Conservation (phyloP, 768 basidiomycete species). For the Pleurotus platypus region DNA sequence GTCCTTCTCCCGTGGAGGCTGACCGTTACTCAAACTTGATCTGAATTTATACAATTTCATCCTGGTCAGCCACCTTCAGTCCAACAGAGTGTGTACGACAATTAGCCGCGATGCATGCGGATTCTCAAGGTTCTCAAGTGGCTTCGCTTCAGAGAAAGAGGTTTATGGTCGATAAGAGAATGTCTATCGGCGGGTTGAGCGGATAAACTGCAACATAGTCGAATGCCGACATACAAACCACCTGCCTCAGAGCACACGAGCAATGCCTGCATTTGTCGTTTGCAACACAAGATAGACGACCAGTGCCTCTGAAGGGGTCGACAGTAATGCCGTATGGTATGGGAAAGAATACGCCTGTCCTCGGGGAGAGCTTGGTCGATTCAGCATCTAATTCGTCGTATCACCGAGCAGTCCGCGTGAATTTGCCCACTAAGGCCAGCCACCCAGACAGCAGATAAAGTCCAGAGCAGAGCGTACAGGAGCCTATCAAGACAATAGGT, state of each 20-base stretch:
- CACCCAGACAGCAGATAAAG: background rate
- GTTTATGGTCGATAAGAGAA: slow-evolving; percentile 1
- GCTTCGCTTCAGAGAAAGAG: background rate
- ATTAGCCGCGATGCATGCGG: slow-evolving; percentile 4
- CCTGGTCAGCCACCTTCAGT: background rate
- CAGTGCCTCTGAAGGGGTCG: background rate
- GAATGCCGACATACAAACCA: background rate
- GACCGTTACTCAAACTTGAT: background rate
- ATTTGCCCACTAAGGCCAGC: too few relatives aligned
- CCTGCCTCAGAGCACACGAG: background rate
- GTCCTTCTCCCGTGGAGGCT: background rate
- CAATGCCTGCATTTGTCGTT: background rate
- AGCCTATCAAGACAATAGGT: too few relatives aligned
- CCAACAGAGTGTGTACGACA: background rate
- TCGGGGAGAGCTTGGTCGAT: background rate
- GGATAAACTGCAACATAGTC: background rate
- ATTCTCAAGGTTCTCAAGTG: slow-evolving; percentile 5
- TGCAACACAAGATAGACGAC: background rate
- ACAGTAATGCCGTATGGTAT: background rate
- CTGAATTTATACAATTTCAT: slow-evolving; percentile 2
- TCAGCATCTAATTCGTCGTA: background rate
- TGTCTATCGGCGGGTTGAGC: background rate
- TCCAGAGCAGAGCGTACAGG: background rate
- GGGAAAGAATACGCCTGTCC: background rate
- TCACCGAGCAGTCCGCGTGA: too few relatives aligned